phyloP scores from a whole-genome alignment of 2,329 filamentous ascomycete species.

The Trichophyton rubrum region DNA sequence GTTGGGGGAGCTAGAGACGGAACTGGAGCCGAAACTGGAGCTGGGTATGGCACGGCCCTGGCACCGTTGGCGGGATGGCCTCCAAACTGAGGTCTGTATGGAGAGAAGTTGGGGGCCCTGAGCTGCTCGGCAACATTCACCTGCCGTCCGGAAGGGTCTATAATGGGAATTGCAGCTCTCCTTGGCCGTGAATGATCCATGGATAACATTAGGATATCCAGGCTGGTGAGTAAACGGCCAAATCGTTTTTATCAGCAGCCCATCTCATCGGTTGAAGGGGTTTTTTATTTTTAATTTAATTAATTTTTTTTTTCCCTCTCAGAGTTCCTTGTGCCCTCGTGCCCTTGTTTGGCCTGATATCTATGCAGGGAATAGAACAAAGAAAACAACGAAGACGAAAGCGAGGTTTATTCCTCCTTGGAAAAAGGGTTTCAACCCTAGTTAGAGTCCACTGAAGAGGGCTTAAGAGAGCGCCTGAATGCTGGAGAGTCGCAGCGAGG shows the following conservation, averaged over 20 bases:
- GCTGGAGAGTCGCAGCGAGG: not conserved
- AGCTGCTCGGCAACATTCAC: not conserved
- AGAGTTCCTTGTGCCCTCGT: not conserved
- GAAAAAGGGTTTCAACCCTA: not conserved
- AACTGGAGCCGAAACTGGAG: not conserved
- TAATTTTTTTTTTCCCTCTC: not conserved
- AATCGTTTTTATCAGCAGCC: not conserved
- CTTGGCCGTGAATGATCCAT: constrained; percentile 1
- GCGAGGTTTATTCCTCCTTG: not conserved
- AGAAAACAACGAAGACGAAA: not conserved
- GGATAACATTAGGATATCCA: not conserved
- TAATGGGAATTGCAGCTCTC: constrained; percentile 8
- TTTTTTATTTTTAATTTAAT: not conserved
- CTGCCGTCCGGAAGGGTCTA: constrained; percentile 3
- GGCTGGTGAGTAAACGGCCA: not conserved
- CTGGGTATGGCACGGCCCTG: not conserved
- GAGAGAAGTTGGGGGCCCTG: not conserved
- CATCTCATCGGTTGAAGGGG: not conserved
- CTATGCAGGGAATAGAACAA: not conserved
- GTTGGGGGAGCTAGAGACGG: too few species aligned
- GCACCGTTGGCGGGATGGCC: not conserved
- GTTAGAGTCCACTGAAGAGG: not conserved
- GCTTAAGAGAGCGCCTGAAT: not conserved
- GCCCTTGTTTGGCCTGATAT: not conserved
- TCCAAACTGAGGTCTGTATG: not conserved